These are phyloP conservation scores for Auriscalpium microsporum DNA, from an alignment of 768 basidiomycete genomes.

Conservation along the genomic window DNA sequence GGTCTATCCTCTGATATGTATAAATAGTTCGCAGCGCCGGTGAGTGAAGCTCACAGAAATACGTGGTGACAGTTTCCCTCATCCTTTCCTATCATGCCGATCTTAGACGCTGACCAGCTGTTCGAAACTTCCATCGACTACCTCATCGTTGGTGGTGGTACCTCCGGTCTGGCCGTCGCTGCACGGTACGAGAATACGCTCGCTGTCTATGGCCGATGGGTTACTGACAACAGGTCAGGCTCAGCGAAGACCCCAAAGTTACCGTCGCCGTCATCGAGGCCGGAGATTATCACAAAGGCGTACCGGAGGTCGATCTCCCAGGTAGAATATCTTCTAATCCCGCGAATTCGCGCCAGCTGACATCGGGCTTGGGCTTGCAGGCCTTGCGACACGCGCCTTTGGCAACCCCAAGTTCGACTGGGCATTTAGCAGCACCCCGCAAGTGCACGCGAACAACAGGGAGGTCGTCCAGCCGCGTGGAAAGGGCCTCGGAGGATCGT, in stretches of 20 bases:
- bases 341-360: background rate
- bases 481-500: constrained; percentile 24
- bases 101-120: too few species aligned
- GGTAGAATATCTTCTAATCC: background rate
- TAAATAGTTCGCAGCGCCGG: too few species aligned
- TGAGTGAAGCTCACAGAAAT: too few species aligned
- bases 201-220: too few species aligned
- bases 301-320: background rate
- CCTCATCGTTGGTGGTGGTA: too few species aligned
- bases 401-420: constrained; percentile 17
- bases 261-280: background rate
- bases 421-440: constrained; percentile 20
- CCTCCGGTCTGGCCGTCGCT: too few species aligned
- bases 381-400: background rate
- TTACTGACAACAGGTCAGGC: background rate
- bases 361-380: background rate
- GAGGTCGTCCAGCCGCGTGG: constrained; percentile 17
- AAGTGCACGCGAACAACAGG: constrained; percentile 15
- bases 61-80: too few species aligned
- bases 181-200: too few species aligned
- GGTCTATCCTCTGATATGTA: too few species aligned
- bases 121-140: too few species aligned
- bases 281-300: background rate
- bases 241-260: background rate
- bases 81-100: too few species aligned